phyloP scores from a whole-genome alignment of 768 basidiomycete species.

The Lepiota venenata region DNA sequence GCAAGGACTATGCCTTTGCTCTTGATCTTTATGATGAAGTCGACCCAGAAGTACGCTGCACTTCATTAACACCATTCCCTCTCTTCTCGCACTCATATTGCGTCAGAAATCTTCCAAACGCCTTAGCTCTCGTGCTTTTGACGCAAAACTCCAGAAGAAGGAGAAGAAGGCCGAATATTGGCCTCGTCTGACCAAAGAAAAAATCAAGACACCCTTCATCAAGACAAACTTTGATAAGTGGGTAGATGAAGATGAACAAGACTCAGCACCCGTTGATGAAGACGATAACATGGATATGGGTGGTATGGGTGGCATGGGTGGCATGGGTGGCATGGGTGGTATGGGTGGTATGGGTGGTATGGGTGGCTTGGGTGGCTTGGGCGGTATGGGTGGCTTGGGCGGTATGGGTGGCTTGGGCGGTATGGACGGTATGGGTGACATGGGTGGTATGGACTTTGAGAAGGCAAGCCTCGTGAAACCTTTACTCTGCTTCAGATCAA shows the following conservation, averaged over 20 bases:
- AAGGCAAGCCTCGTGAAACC: conserved; percentile 37
- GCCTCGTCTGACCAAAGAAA: conserved; percentile 91
- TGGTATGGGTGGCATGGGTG: conserved; percentile 47
- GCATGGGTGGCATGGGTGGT: conserved; percentile 52
- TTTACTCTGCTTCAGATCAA: not conserved
- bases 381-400: conserved; percentile 31
- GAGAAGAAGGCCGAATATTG: conserved; percentile 75
- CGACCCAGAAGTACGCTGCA: conserved; percentile 62
- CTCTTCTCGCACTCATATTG: conserved; percentile 6
- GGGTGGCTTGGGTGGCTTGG: conserved; percentile 44
- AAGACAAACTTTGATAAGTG: conserved; percentile 97
- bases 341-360: conserved; percentile 59
- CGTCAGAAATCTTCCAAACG: conserved; percentile 54
- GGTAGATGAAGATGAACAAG: conserved; percentile 98
- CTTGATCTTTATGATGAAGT: conserved; percentile 77
- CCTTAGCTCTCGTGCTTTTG: conserved; percentile 65
- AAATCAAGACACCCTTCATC: conserved; percentile 72
- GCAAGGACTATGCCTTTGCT: conserved; percentile 69
- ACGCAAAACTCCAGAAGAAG: conserved; percentile 78
- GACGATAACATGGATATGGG: conserved; percentile 44
- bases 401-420: conserved; percentile 7
- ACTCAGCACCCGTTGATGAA: conserved; percentile 54
- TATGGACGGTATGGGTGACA: conserved; percentile 23
- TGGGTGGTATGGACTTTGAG: conserved; percentile 65
- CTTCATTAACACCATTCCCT: not conserved